A percentile compares a stretch with the other conserved stretches of the same genome.
These are phyloP conservation scores for Beauveria scarabaeidicola DNA, from an alignment of 2,329 filamentous ascomycete species.

Conservation along the genomic window DNA sequence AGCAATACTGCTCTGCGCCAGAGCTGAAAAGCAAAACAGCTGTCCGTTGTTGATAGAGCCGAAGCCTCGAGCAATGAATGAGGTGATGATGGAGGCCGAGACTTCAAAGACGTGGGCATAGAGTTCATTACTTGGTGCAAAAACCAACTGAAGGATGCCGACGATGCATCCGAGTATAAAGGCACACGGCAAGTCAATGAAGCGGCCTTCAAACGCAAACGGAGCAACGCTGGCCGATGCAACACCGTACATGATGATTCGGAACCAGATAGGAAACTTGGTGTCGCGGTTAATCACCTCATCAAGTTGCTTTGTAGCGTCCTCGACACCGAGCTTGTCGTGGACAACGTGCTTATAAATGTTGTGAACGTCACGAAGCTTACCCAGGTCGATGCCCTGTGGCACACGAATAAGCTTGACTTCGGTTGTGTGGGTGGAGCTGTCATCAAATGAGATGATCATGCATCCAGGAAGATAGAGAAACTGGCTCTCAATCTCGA, in stretches of 20 bases:
- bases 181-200: slow-evolving; percentile 68
- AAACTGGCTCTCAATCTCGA: slow-evolving; percentile 84
- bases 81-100: slow-evolving; percentile 53
- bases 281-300: slow-evolving; percentile 37
- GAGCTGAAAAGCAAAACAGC: slow-evolving; percentile 62
- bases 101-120: slow-evolving; percentile 49
- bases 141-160: slow-evolving; percentile 63
- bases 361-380: slow-evolving; percentile 64
- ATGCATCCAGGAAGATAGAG: slow-evolving; percentile 87
- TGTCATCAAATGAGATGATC: slow-evolving; percentile 85
- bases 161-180: slow-evolving; percentile 69
- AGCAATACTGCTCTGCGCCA: slow-evolving; percentile 66
- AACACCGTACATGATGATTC: slow-evolving; percentile 63
- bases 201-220: slow-evolving; percentile 69
- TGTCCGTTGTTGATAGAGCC: slow-evolving; percentile 52
- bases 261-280: slow-evolving; percentile 43
- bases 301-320: slow-evolving; percentile 55
- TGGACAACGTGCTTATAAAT: slow-evolving; percentile 80
- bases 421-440: slow-evolving; percentile 64
- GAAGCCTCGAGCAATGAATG: slow-evolving; percentile 60
- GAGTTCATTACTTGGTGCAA: slow-evolving; percentile 65
- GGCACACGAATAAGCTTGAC: slow-evolving; percentile 63
- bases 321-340: slow-evolving; percentile 63
- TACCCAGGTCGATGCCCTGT: slow-evolving; percentile 66
- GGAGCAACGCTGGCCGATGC: slow-evolving; percentile 70